A percentile compares a stretch with the other conserved stretches of the same genome.
Conservation (phyloP, 805 yeast species). For the Candida oleophila region DNA sequence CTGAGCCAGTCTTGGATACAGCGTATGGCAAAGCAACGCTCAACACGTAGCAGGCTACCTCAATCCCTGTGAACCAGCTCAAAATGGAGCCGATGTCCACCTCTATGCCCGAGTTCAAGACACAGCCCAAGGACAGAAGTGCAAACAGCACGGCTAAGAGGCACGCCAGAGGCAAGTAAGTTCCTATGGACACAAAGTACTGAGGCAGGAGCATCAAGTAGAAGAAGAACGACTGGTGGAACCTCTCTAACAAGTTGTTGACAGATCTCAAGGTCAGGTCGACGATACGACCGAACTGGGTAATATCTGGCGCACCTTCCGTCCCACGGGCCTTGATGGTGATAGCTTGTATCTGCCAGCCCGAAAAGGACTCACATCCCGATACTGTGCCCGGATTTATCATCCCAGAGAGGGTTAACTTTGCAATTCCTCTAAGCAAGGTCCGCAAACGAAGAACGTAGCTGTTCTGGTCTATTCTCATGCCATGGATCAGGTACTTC, state of each 20-base stretch:
- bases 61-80: conserved; percentile 27
- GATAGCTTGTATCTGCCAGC: conserved; percentile 93
- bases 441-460: conserved; percentile 59
- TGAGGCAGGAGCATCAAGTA: conserved; percentile 78
- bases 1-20: conserved; percentile 10
- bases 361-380: conserved; percentile 86
- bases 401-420: conserved; percentile 71
- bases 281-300: conserved; percentile 86
- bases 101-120: conserved; percentile 44
- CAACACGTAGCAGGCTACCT: conserved; percentile 19
- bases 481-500: conserved; percentile 62
- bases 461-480: conserved; percentile 46
- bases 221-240: conserved; percentile 95
- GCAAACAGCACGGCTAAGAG: conserved; percentile 68
- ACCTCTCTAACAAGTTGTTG: conserved; percentile 89
- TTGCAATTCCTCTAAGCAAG: conserved; percentile 62
- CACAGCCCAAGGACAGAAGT: conserved; percentile 59
- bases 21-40: conserved; percentile 25
- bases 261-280: conserved; percentile 88
- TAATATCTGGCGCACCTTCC: conserved; percentile 67
- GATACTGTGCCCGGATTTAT: conserved; percentile 46
- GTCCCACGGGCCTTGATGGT: conserved; percentile 71
- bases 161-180: conserved; percentile 85
- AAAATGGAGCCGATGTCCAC: conserved; percentile 23
- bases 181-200: conserved; percentile 87